These are phyloP conservation scores for Aspergillus niger DNA, from an alignment of 2,329 filamentous ascomycete genomes.

Conservation along the genomic window DNA sequence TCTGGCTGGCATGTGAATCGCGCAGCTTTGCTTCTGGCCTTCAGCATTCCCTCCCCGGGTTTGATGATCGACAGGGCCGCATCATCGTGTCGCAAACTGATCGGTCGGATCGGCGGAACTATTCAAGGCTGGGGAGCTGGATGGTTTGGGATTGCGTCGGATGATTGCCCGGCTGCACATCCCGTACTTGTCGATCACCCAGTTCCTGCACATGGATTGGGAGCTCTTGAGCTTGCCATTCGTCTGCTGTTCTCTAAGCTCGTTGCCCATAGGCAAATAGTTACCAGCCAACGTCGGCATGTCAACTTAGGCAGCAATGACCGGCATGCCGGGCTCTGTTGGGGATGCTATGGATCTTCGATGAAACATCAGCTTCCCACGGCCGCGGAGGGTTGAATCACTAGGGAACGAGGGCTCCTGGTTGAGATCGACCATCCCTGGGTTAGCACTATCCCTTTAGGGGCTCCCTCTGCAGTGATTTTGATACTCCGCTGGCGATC, in stretches of 20 bases:
- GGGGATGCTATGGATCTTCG: neutral
- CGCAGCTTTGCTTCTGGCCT: no score
- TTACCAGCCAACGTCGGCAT: neutral
- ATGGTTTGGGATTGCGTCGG: neutral
- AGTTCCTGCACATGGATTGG: neutral
- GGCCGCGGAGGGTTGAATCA: neutral
- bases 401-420: neutral
- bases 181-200: neutral
- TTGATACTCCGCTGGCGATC: neutral
- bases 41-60: neutral
- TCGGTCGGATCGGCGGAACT: neutral
- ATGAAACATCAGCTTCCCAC: neutral
- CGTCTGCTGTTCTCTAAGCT: neutral
- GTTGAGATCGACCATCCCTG: neutral
- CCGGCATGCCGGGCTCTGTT: neutral
- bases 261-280: neutral
- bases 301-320: neutral
- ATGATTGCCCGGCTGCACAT: neutral
- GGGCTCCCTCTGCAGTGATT: neutral
- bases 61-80: neutral
- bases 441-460: neutral
- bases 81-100: neutral
- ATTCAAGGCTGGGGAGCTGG: neutral
- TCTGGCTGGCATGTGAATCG: no score
- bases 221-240: neutral